phyloP scores from a whole-genome alignment of 139 green algal genomes.

The Micractinium conductrix region DNA sequence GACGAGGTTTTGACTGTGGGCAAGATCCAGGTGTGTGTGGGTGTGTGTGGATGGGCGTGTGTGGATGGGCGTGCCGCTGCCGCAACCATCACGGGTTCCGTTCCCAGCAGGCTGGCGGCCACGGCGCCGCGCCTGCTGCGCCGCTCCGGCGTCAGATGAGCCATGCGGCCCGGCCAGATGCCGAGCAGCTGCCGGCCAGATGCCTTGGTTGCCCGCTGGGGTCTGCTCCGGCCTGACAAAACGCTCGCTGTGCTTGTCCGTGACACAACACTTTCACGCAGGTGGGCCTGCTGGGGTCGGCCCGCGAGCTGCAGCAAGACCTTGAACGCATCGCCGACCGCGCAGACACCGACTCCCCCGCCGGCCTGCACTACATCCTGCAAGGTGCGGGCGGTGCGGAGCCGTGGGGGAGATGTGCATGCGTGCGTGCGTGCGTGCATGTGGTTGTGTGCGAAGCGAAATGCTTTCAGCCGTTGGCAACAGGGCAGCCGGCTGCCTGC shows the following conservation, averaged over 20 bases:
- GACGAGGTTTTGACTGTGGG: conserved; percentile 32
- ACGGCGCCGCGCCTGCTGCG: too few species aligned
- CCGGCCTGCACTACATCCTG: conserved; percentile 84
- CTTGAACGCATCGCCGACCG: conserved; percentile 84
- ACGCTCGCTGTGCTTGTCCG: not conserved
- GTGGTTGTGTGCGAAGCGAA: too few species aligned
- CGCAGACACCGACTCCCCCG: conserved; percentile 85
- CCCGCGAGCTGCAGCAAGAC: conserved; percentile 84
- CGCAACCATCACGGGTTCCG: too few species aligned
- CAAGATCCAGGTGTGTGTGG: conserved; percentile 52
- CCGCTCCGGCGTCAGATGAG: too few species aligned
- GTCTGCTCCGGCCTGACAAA: not conserved
- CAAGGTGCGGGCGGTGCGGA: conserved; percentile 55
- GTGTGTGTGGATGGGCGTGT: too few species aligned
- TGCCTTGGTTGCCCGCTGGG: too few species aligned
- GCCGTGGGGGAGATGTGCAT: not conserved
- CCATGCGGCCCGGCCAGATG: too few species aligned
- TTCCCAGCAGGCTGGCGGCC: too few species aligned
- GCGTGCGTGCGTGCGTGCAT: not conserved
- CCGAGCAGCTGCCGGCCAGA: too few species aligned
- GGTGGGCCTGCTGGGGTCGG: conserved; percentile 91
- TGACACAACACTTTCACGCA: conserved; percentile 48
- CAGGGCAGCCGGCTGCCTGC: not conserved
- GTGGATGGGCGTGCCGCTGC: too few species aligned
- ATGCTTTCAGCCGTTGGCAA: too few species aligned